Conservation (phyloP, 345 rosid genomes). For the Lumnitzera racemosa region DNA sequence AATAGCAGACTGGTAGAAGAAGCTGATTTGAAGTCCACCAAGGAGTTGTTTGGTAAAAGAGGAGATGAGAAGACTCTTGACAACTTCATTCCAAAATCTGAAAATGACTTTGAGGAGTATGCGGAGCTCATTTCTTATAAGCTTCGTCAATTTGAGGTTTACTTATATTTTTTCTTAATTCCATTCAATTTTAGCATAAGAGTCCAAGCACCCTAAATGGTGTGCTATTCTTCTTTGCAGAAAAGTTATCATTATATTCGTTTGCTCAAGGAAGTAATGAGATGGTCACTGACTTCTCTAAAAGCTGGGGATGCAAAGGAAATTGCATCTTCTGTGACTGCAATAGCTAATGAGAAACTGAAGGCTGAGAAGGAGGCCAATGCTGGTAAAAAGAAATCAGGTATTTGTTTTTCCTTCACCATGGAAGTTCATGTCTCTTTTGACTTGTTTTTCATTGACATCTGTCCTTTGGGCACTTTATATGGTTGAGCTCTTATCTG, state of each 20-base stretch:
- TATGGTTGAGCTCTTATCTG: no score
- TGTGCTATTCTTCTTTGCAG: conserved; percentile 27
- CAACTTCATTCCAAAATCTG: conserved; percentile 85
- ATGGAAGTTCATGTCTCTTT: not conserved
- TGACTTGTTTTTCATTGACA: not conserved
- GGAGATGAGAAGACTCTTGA: conserved; percentile 57
- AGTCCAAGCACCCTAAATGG: no score
- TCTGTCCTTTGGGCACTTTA: no score
- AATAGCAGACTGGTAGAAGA: conserved; percentile 77
- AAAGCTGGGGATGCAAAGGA: conserved; percentile 92
- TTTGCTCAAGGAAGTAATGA: conserved; percentile 75
- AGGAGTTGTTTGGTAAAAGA: conserved; percentile 61
- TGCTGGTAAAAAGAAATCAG: conserved; percentile 74
- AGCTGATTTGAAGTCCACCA: conserved; percentile 71
- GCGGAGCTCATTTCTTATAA: conserved; percentile 78
- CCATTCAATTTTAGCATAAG: not conserved
- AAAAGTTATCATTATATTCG: conserved; percentile 73
- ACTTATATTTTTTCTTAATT: not conserved
- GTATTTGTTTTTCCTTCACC: conserved; percentile 16
- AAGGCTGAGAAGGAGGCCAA: conserved; percentile 84
- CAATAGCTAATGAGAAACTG: conserved; percentile 88
- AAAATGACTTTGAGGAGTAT: conserved; percentile 82
- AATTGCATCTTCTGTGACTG: conserved; percentile 66
- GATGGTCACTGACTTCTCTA: conserved; percentile 57
- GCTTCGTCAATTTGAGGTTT: conserved; percentile 70